Conservation (phyloP, 495 filamentous ascomycete species). For the Glutinoglossum americanum region DNA sequence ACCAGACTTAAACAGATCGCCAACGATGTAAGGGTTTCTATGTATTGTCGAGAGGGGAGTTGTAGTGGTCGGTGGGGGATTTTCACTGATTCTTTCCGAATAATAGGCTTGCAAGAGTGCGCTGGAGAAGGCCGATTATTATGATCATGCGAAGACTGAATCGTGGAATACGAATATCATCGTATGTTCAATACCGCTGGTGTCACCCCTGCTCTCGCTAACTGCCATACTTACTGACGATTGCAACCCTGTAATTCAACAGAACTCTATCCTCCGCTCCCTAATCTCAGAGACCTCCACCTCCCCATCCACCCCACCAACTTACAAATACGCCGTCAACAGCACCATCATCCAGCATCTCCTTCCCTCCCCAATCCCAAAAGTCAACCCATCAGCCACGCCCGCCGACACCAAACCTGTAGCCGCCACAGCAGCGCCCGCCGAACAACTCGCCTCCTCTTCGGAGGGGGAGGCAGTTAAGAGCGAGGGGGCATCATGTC, state of each 20-base stretch:
- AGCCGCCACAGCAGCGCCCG: neutral
- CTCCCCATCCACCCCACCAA: conserved; percentile 22
- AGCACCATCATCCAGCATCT: conserved; percentile 94
- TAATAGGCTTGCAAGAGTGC: conserved; percentile 60
- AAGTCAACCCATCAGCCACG: neutral
- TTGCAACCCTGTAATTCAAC: neutral
- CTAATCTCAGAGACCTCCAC: conserved; percentile 55
- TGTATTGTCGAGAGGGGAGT: neutral
- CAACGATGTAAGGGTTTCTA: conserved; percentile 39
- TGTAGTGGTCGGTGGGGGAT: neutral
- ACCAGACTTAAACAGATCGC: conserved; percentile 66
- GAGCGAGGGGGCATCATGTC: neutral
- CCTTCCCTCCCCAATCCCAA: conserved; percentile 16
- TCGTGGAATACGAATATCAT: conserved; percentile 85
- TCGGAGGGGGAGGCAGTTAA: neutral
- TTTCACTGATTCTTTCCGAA: neutral
- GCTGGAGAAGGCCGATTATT: conserved; percentile 44
- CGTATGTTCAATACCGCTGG: conserved; percentile 25
- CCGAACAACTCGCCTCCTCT: neutral
- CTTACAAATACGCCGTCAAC: conserved; percentile 84
- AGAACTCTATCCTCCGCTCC: conserved; percentile 72
- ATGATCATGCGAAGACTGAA: conserved; percentile 61
- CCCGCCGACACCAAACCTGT: neutral
- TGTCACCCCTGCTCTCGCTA: neutral
- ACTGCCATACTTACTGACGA: neutral